Percentiles rank a stretch among this genome's conserved stretches.
Evolutionary conservation across 2,329 filamentous ascomycete genomes (phyloP).

Genomic region (Metarhizium album): DNA sequence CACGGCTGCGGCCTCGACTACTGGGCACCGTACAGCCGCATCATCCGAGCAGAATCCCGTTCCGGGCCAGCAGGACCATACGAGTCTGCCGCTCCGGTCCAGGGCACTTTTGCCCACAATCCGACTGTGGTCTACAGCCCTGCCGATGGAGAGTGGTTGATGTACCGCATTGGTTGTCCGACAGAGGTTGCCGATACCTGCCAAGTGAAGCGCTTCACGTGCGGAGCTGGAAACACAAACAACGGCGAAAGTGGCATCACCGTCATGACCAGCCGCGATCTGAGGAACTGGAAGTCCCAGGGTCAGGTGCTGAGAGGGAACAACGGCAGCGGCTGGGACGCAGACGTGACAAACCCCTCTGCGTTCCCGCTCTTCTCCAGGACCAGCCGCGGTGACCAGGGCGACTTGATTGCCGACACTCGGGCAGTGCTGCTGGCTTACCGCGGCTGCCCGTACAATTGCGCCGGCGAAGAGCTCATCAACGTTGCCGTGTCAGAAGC

Average conservation of each 20-base stretch:
- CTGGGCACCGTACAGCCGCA: constrained; percentile 21
- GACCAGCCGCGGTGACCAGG: background rate
- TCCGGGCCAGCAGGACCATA: constrained; percentile 27
- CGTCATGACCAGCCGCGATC: constrained; percentile 12
- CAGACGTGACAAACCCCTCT: constrained; percentile 30
- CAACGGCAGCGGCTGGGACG: constrained; percentile 11
- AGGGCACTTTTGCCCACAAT: constrained; percentile 34
- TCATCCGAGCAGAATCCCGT: constrained; percentile 28
- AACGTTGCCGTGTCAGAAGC: constrained; percentile 10
- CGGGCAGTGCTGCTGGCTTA: constrained; percentile 11
- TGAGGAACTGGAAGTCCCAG: constrained; percentile 9
- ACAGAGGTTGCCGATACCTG: constrained; percentile 6
- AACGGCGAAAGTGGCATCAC: constrained; percentile 18
- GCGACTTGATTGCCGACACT: background rate
- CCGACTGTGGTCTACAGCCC: constrained; percentile 33
- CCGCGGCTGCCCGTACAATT: constrained; percentile 11
- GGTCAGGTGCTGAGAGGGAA: constrained; percentile 11
- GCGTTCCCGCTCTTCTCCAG: constrained; percentile 22
- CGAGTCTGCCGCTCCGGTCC: constrained; percentile 26
- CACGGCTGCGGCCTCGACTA: constrained; percentile 33
- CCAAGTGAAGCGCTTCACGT: constrained; percentile 8
- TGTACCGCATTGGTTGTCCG: constrained; percentile 31
- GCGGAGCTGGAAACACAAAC: constrained; percentile 12
- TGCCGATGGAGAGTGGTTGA: constrained; percentile 30
- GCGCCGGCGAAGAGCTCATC: constrained; percentile 10